Base-by-base conservation (phyloP, 2,329 filamentous ascomycete species). In the Phyllosticta citribraziliensis region DNA sequence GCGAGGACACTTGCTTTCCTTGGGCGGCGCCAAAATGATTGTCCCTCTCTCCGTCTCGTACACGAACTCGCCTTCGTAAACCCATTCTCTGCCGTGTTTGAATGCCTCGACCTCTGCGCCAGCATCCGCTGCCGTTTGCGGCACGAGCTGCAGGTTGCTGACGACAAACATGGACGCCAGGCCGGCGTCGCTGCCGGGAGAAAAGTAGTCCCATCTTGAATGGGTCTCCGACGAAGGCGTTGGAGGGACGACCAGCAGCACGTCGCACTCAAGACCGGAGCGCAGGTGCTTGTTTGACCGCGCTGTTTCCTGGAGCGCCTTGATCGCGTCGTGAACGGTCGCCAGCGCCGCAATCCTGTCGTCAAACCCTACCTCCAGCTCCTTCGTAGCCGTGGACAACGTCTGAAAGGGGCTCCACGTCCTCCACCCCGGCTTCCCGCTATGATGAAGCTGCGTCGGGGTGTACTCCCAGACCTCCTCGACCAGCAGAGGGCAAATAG, bases 401-500 rank as follows among this genome's bases (percentile, higher is more conserved):
- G 51, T 52, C 9, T 52, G 12, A 11, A 12, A 58, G 10, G 63
- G 58, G 0, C 33, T 62, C 68, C 66, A 75, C 1, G 58, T 50
- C 0, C 65, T 59, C 20, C 69, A 63, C 0, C 67, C 68, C 1
- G 72, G 73, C 56, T n/a, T 47, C 9, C 55, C 66, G 50, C 80
- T 76, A 22, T 78, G 70, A 57, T 80, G 81, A 72, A 94, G 82
- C 72, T 80, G 82, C 10, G 78, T 73, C 0, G 92, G 89, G 3
- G 86, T 82, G 72, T 91, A 84, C 59, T 87, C 85, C 90, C 90
- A 96, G 1, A 88, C 87, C 75, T 97, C 93, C 70, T 96, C 89
- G 0, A 97, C 88, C 3, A 97, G 81, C 50, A 92, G 73, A 0
- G 93, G 93, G 10, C 87, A 88, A 60, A 96, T 82, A 1, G 93